Conservation (phyloP, 495 filamentous ascomycete species). For the Amphirosellinia nigrospora region DNA sequence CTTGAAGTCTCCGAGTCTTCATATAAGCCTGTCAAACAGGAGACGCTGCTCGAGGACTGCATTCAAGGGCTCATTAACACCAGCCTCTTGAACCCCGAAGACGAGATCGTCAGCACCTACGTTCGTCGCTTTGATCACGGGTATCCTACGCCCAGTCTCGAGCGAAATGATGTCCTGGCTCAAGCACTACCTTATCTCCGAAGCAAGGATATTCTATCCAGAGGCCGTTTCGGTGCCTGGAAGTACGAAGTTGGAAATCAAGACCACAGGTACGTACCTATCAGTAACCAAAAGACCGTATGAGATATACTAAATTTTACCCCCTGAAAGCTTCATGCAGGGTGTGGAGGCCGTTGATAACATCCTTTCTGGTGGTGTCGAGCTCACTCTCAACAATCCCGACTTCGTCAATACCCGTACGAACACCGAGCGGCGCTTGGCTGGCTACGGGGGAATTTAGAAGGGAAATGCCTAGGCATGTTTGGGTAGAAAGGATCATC, state of each 20-base stretch:
- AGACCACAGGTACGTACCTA: constrained; percentile 63
- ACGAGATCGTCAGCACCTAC: constrained; percentile 96
- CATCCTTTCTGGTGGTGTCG: constrained; percentile 87
- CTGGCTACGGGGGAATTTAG: not conserved
- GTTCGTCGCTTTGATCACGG: constrained; percentile 96
- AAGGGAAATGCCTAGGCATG: no score
- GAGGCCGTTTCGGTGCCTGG: constrained; percentile 95
- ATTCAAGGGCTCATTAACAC: constrained; percentile 96
- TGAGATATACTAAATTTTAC: constrained; percentile 76
- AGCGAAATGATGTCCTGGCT: constrained; percentile 89
- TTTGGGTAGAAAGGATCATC: no score
- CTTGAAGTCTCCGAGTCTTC: constrained; percentile 92
- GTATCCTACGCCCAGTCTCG: constrained; percentile 89
- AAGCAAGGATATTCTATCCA: constrained; percentile 84
- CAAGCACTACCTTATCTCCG: constrained; percentile 87
- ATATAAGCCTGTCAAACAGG: constrained; percentile 85
- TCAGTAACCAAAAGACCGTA: not conserved
- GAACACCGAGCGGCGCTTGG: constrained; percentile 81
- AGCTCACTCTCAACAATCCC: constrained; percentile 94
- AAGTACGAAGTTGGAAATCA: constrained; percentile 90
- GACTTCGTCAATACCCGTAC: constrained; percentile 91
- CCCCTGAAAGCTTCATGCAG: constrained; percentile 79
- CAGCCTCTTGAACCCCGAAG: constrained; percentile 79
- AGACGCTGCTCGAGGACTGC: constrained; percentile 78
- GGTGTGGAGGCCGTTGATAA: constrained; percentile 93